A percentile compares a stretch with the other conserved stretches of the same genome.
Conservation (phyloP, 352 stramenopile genomes). For the Phytopythium kandeliae region DNA sequence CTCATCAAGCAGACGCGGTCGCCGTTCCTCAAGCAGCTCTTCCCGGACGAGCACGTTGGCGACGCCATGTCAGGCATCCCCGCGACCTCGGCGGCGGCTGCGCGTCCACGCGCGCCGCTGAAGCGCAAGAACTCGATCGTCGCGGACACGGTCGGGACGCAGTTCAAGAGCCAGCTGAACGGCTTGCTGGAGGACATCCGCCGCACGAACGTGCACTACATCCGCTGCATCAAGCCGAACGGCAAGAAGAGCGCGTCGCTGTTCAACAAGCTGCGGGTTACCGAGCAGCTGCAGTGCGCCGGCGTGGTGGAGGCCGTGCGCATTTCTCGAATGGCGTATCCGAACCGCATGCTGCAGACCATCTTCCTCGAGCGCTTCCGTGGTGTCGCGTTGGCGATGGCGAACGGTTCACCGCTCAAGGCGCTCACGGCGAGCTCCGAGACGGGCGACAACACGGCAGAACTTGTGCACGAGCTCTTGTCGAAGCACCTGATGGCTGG, state of each 20-base stretch:
- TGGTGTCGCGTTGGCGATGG: conserved; percentile 33
- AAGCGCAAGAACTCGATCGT: conserved; percentile 83
- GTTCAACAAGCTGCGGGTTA: conserved; percentile 90
- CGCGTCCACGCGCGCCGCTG: conserved; percentile 28
- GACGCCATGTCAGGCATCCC: conserved; percentile 39
- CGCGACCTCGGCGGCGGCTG: conserved; percentile 11
- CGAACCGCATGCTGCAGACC: conserved; percentile 93
- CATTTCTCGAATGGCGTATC: conserved; percentile 97
- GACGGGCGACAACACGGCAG: conserved; percentile 29
- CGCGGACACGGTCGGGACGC: conserved; percentile 72
- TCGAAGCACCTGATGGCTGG: conserved; percentile 50
- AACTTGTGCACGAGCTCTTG: conserved; percentile 46
- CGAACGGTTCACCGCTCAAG: conserved; percentile 21
- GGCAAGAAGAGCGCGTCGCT: conserved; percentile 87
- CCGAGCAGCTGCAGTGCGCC: conserved; percentile 96
- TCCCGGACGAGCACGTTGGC: conserved; percentile 60
- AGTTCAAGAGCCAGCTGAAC: conserved; percentile 94
- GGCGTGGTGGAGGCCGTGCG: conserved; percentile 98
- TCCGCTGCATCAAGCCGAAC: conserved; percentile 99
- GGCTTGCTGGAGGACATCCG: conserved; percentile 94
- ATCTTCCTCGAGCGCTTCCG: conserved; percentile 85
- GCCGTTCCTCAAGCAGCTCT: conserved; percentile 72
- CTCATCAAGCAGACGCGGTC: conserved; percentile 68
- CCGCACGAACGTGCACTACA: conserved; percentile 96
- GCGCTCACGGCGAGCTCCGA: conserved; percentile 25